Evolutionary conservation across 306 rosid species (phyloP).

Genomic region (Quercus ilex): DNA sequence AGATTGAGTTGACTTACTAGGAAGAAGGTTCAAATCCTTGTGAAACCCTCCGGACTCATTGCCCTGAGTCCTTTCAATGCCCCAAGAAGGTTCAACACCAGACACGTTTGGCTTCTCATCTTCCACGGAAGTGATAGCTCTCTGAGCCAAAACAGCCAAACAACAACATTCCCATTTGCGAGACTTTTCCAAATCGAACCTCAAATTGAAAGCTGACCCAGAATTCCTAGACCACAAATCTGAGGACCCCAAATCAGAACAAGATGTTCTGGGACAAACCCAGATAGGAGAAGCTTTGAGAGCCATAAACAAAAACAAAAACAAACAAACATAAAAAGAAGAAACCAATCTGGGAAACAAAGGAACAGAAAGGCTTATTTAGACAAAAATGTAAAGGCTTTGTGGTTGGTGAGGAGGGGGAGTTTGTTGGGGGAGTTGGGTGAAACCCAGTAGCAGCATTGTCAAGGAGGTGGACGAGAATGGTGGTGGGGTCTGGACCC

Average conservation of each 20-base stretch:
- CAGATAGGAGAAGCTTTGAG: conserved; percentile 36
- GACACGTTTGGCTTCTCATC: conserved; percentile 49
- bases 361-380: neutral
- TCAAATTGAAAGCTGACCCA: conserved; percentile 32
- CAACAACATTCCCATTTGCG: conserved; percentile 53
- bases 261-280: conserved; percentile 32
- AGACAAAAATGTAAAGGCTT: conserved; percentile 18
- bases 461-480: conserved; percentile 37
- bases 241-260: conserved; percentile 27
- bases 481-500: conserved; percentile 38
- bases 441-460: conserved; percentile 43
- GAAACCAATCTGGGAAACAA: conserved; percentile 19
- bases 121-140: conserved; percentile 65
- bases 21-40: conserved; percentile 65
- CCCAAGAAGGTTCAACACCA: conserved; percentile 33
- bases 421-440: conserved; percentile 33
- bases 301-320: conserved; percentile 42
- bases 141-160: conserved; percentile 43
- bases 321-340: neutral
- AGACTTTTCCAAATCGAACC: conserved; percentile 29
- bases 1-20: conserved; percentile 54
- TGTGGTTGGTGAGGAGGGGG: conserved; percentile 43
- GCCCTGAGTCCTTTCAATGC: conserved; percentile 21
- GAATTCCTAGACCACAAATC: conserved; percentile 27
- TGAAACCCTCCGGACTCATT: conserved; percentile 40